Evolutionary conservation across 2,329 filamentous ascomycete species (phyloP), one percentile per base, ranked within the genome.

Genomic region (Aspergillus sp.): DNA sequence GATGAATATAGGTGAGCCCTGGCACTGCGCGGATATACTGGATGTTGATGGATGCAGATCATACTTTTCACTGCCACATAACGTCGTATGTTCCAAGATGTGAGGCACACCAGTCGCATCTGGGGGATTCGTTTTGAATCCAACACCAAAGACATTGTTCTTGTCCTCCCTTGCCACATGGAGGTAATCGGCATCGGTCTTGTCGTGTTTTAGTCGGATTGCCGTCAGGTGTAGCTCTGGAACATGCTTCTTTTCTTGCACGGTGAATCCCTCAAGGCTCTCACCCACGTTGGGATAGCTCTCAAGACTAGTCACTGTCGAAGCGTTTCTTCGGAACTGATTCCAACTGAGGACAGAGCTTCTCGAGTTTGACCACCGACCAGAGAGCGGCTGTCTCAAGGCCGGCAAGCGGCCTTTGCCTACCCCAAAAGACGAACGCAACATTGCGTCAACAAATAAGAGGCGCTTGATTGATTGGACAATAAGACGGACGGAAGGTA

Each of bases 61-160:
- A 69, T 79, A 96, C 88, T 96, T 96, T 75, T 96, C 83, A 73
- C 94, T 98, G 22, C 95, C 95, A 72, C 95, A 99, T 49, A 99
- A 81, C 1, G 95, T 98, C 20, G 95, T 97, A 79, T 99, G 95
- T 80, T 99, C 95, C 58, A 99, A 84, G 68, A 99, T 98, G 78
- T 99, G 95, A 18, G 95, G 95, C 49, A 99, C 88, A 54, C 95
- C 95, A 0, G 95, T 98, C 71, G 95, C 92, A 77, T 99, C 92
- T 9, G 93, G 93, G 18, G 95, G 95, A 74, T 98, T 98, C 24
- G 95, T 99, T 85, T 97, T 97, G 87, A 99, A 99, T 55, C 93
- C 95, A 71, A 99, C 96, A 42, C 93, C 96, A 79, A 99, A 99
- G 73, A 98, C 95, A 90, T 99, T 99, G 81, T 99, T 99, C 81